Conservation (phyloP, 2,329 filamentous ascomycete species). For the Plectosphaerella sp. region DNA sequence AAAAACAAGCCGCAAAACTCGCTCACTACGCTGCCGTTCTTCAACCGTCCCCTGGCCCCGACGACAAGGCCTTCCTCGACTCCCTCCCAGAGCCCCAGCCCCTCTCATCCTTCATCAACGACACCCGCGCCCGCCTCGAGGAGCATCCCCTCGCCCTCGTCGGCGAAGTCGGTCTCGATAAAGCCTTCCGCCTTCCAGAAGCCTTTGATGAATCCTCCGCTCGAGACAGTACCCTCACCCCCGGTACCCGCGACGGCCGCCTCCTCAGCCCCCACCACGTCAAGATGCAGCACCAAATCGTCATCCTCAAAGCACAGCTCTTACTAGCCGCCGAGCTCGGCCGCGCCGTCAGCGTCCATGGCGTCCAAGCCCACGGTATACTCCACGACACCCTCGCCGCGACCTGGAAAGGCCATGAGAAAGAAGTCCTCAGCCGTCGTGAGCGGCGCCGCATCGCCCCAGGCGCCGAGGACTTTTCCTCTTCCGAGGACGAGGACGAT, state of each 20-base stretch:
- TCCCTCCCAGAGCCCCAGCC: constrained; percentile 56
- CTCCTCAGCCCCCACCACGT: constrained; percentile 65
- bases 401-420: constrained; percentile 69
- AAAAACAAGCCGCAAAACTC: constrained; percentile 32
- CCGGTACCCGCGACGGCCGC: constrained; percentile 67
- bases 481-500: constrained; percentile 23
- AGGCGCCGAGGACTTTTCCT: constrained; percentile 41
- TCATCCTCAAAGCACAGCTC: constrained; percentile 64
- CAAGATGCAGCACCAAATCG: constrained; percentile 62
- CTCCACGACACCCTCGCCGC: constrained; percentile 61
- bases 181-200: constrained; percentile 68
- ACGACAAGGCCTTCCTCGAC: constrained; percentile 36
- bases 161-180: constrained; percentile 76
- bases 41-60: constrained; percentile 41
- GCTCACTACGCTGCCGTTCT: constrained; percentile 66
- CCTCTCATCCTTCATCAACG: constrained; percentile 52
- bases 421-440: constrained; percentile 52
- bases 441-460: constrained; percentile 47
- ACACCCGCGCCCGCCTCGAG: constrained; percentile 51
- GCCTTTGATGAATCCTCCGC: constrained; percentile 38
- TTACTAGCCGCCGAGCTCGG: constrained; percentile 62
- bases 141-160: constrained; percentile 61
- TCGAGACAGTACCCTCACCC: constrained; percentile 50
- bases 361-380: constrained; percentile 71
- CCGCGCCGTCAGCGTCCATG: constrained; percentile 65